Evolutionary conservation across 2,329 filamentous ascomycete genomes (phyloP).

Genomic region (Dactylellina cionopaga): DNA sequence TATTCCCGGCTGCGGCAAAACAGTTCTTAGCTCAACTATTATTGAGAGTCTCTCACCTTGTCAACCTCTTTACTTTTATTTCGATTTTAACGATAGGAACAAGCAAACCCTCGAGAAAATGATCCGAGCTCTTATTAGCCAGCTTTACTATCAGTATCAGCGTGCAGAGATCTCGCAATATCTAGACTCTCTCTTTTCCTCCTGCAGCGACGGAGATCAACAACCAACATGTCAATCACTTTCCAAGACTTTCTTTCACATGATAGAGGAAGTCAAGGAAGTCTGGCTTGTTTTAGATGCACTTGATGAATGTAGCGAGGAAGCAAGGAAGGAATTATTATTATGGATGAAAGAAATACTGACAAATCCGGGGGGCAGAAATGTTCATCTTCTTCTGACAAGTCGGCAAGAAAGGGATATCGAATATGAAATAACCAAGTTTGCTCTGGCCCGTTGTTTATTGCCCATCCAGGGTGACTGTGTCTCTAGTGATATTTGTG

Average conservation of each 20-base stretch:
- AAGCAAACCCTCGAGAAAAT: conserved; percentile 60
- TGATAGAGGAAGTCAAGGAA: conserved; percentile 56
- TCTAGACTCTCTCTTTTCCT: conserved; percentile 56
- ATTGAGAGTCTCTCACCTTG: conserved; percentile 56
- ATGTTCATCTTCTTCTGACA: neutral
- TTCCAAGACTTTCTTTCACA: conserved; percentile 53
- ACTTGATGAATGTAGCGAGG: conserved; percentile 57
- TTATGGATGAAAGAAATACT: neutral
- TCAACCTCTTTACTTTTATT: conserved; percentile 59
- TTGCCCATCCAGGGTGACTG: neutral
- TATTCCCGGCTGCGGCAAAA: conserved; percentile 63
- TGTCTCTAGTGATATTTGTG: neutral
- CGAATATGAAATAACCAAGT: neutral
- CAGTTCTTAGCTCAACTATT: conserved; percentile 60
- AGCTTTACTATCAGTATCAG: conserved; percentile 56
- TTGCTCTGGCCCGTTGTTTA: neutral
- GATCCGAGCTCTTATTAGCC: conserved; percentile 61
- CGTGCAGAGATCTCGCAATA: conserved; percentile 36
- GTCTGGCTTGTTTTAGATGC: too few species aligned
- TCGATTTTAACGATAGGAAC: conserved; percentile 60
- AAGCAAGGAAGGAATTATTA: neutral
- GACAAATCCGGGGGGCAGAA: neutral
- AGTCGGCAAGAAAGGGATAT: neutral
- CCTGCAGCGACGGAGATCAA: conserved; percentile 55
- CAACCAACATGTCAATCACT: conserved; percentile 57